Evolutionary conservation across 2,329 filamentous ascomycete species (phyloP).

Genomic region (Pseudocercospora macadamiae): DNA sequence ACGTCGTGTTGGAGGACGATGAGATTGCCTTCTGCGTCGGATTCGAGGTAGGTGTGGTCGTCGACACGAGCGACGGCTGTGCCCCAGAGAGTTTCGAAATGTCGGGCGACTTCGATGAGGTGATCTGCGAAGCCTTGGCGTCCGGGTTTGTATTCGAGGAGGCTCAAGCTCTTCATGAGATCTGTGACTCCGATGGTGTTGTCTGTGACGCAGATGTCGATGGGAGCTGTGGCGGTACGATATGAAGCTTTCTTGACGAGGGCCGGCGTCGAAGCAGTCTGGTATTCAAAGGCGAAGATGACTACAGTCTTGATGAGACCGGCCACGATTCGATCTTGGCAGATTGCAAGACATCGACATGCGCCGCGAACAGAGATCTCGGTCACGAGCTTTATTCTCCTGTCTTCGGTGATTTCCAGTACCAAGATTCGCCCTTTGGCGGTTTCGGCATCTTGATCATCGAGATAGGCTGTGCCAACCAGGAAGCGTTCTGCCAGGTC

Average conservation of each 20-base stretch:
- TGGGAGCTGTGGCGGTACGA: conserved; percentile 79
- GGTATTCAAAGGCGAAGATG: conserved; percentile 61
- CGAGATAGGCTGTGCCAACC: conserved; percentile 83
- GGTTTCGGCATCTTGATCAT: conserved; percentile 56
- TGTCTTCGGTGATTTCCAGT: conserved; percentile 76
- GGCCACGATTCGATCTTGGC: conserved; percentile 78
- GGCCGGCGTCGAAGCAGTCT: conserved; percentile 54
- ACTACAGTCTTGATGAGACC: conserved; percentile 83
- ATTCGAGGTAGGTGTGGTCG: conserved; percentile 75
- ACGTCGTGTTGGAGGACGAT: conserved; percentile 75
- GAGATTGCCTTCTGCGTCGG: conserved; percentile 86
- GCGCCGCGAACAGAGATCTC: conserved; percentile 74
- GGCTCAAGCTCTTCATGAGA: conserved; percentile 86
- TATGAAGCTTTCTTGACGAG: conserved; percentile 75
- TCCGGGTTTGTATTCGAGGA: conserved; percentile 71
- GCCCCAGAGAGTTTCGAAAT: conserved; percentile 80
- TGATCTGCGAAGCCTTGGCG: conserved; percentile 57
- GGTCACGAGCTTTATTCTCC: conserved; percentile 71
- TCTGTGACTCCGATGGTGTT: conserved; percentile 83
- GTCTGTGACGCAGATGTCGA: conserved; percentile 75
- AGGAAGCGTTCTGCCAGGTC: conserved; percentile 75
- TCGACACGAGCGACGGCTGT: conserved; percentile 76
- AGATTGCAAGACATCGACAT: conserved; percentile 75
- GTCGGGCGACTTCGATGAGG: conserved; percentile 74
- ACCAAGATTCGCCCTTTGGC: conserved; percentile 77